A percentile compares a stretch with the other conserved stretches of the same genome.
phyloP scores from a whole-genome alignment of 306 rosid genomes.

The Vigna unguiculata region DNA sequence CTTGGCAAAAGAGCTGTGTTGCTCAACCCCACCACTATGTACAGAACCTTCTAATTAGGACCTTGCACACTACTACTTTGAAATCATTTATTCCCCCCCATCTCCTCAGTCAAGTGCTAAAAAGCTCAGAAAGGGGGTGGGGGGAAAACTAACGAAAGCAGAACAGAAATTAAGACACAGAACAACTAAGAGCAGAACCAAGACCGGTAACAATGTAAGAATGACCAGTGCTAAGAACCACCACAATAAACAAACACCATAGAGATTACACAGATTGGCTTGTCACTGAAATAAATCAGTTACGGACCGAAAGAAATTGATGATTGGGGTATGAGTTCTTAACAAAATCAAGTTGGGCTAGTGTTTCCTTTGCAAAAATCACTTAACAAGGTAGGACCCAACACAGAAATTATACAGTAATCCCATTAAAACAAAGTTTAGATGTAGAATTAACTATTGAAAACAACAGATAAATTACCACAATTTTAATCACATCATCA shows the following conservation, averaged over 20 bases:
- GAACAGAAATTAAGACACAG: not conserved
- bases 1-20: not conserved
- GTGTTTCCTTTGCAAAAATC: not conserved
- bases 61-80: too few species aligned
- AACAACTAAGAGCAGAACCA: too few species aligned
- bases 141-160: not conserved
- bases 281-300: not conserved
- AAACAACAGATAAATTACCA: not conserved
- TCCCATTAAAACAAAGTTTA: conserved; percentile 6
- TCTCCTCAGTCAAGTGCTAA: too few species aligned
- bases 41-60: too few species aligned
- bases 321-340: not conserved
- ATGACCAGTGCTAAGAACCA: not conserved
- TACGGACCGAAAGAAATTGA: not conserved
- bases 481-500: not conserved
- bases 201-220: too few species aligned
- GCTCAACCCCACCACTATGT: too few species aligned
- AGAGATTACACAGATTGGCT: not conserved
- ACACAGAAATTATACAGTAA: not conserved
- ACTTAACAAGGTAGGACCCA: not conserved
- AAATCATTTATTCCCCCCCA: too few species aligned
- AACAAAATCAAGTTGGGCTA: not conserved
- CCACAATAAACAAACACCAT: not conserved
- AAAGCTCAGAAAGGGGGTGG: not conserved
- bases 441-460: not conserved